Percentiles rank a stretch among this genome's conserved stretches.
Conservation (phyloP, 208 protist species). For the Porcisia hertigi region DNA sequence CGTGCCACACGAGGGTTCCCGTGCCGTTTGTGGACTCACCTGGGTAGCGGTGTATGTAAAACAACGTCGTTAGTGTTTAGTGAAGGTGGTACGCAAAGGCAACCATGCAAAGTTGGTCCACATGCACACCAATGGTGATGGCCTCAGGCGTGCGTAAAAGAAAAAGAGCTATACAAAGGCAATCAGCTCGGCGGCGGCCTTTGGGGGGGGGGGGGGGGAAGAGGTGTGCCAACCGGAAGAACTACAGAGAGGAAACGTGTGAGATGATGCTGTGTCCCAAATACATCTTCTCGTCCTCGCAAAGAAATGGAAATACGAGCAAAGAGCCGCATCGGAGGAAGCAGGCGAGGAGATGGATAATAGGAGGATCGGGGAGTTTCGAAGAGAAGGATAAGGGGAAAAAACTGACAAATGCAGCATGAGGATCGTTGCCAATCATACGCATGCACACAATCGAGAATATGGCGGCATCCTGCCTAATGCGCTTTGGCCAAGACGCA, state of each 20-base stretch:
- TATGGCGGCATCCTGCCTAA: background rate
- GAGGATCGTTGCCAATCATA: background rate
- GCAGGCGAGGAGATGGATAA: background rate
- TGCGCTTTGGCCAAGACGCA: background rate
- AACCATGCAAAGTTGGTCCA: background rate
- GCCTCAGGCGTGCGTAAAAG: background rate
- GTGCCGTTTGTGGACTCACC: background rate
- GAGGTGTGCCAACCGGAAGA: background rate
- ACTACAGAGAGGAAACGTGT: background rate
- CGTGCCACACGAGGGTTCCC: background rate
- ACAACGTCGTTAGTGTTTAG: background rate
- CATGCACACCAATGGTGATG: background rate
- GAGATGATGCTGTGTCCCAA: background rate
- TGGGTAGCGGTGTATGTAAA: background rate
- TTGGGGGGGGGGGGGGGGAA: background rate
- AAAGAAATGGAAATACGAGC: background rate
- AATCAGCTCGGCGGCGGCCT: background rate
- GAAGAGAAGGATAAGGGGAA: background rate
- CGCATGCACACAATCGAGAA: background rate
- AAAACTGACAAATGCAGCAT: background rate
- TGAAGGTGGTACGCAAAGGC: background rate
- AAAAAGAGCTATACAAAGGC: background rate
- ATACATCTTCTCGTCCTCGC: background rate
- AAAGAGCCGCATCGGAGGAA: background rate
- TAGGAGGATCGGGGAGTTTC: background rate